phyloP scores from a whole-genome alignment of 768 basidiomycete genomes.

The Leucosporidium scottii region DNA sequence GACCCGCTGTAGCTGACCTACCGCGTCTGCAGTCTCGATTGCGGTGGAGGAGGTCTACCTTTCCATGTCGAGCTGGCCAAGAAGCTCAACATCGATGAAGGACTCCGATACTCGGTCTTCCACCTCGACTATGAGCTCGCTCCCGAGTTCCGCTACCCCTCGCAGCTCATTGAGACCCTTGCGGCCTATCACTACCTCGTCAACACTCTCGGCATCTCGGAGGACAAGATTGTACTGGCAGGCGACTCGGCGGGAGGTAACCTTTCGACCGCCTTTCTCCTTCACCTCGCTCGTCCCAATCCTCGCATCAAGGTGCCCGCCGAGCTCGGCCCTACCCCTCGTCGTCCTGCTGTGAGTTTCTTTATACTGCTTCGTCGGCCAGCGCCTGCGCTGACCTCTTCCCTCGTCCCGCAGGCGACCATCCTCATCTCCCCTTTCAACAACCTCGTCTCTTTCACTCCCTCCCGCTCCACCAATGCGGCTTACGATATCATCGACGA shows the following conservation, averaged over 20 bases:
- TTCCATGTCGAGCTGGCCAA: background rate
- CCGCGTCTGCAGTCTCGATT: background rate
- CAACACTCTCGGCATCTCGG: slow-evolving; percentile 50
- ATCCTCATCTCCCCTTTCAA: slow-evolving; percentile 22
- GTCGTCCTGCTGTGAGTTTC: slow-evolving; percentile 6
- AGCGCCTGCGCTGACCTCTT: no score
- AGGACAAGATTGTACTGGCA: slow-evolving; percentile 56
- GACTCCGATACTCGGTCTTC: slow-evolving; percentile 10
- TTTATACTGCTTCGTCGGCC: no score
- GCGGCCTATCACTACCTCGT: slow-evolving; percentile 68
- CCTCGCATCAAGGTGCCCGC: slow-evolving; percentile 10
- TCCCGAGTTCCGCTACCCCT: slow-evolving; percentile 54
- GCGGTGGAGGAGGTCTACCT: background rate
- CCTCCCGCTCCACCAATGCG: background rate
- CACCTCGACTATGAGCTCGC: slow-evolving; percentile 30
- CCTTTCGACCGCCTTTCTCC: slow-evolving; percentile 46
- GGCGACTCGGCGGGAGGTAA: slow-evolving; percentile 77
- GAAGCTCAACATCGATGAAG: background rate
- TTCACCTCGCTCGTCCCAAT: slow-evolving; percentile 37
- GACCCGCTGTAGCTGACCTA: background rate
- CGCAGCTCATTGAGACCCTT: slow-evolving; percentile 64
- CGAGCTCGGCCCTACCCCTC: background rate
- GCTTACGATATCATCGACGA: slow-evolving; percentile 5
- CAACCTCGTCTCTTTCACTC: slow-evolving; percentile 10
- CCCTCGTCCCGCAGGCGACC: slow-evolving; percentile 14